These are phyloP conservation scores for Orbilia oligospora DNA, from an alignment of 2,329 filamentous ascomycete genomes.

Conservation along the genomic window DNA sequence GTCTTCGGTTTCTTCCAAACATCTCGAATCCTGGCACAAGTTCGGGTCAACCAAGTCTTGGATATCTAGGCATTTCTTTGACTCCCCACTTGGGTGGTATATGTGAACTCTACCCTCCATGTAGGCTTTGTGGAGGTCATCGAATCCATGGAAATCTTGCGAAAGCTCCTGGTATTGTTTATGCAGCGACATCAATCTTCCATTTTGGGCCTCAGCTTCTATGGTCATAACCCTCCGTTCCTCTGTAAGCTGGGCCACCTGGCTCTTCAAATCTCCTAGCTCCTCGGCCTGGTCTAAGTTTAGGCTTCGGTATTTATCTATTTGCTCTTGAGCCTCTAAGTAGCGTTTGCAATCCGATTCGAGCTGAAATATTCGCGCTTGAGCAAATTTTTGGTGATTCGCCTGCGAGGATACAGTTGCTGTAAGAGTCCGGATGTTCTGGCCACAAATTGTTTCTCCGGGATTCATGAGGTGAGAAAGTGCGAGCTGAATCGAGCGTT, in stretches of 20 bases:
- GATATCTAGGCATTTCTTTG: no score
- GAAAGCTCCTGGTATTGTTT: background rate
- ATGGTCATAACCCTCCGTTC: background rate
- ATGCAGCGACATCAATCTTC: background rate
- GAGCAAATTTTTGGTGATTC: background rate
- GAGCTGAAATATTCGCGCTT: background rate
- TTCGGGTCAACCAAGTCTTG: no score
- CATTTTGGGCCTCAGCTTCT: background rate
- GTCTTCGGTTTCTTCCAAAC: no score
- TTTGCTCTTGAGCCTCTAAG: background rate
- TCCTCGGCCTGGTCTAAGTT: background rate
- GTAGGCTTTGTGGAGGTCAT: no score
- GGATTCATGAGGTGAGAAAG: background rate
- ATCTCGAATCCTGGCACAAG: no score
- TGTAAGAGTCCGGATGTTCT: background rate
- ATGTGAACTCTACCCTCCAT: no score
- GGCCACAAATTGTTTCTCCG: background rate
- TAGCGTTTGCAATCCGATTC: no score
- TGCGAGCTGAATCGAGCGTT: background rate
- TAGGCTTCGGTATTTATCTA: background rate
- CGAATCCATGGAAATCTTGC: no score
- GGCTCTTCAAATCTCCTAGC: background rate
- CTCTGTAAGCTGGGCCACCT: background rate
- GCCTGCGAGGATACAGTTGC: background rate
- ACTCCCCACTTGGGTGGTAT: no score